Evolutionary conservation across 805 yeast species (phyloP), one percentile per base, ranked within the genome.

Genomic region (Yarrowia divulgata): DNA sequence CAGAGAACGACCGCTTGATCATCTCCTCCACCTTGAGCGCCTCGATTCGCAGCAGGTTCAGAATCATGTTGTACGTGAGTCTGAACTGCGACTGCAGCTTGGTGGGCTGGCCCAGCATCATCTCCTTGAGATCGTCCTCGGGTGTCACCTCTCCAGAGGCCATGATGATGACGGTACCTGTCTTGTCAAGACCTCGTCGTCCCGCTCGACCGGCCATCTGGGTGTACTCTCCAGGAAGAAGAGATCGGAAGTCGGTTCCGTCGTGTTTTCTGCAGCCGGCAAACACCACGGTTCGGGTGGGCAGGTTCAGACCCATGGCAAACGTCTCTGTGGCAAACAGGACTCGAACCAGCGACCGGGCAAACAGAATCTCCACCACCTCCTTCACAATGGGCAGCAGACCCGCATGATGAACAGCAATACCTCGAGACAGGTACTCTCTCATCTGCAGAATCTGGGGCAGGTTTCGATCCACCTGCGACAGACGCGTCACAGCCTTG

Each of bases 171-270:
- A 95, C 99, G 0, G 98, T 94, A 76, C 99, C 99, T 0, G 90
- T 91, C 23, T 87, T 81, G 81, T 95, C 99, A 72, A 95, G 81
- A 43, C 99, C 99, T 82, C 99, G 88, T 80, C 99, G 88, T 71
- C 99, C 99, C 0, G 99, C 99, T 79, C 99, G 86, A 55, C 99
- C 99, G 0, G 98, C 93, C 99, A 95, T 95, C 79, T 94, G 99
- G 0, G 98, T 95, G 77, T 94, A 95, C 77, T 95, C 99, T 68
- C 99, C 99, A 0, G 99, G 97, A 10, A 89, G 83, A 71, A 95
- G 82, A 75, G 89, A 86, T 78, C 99, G 85, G 79, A 91, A 87
- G 0, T 85, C 85, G 39, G 88, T 84, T 57, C 98, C 98, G 76
- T 95, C 99, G 77, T 94, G 97, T 76, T 95, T 95, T 73, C 94